A percentile compares a stretch with the other conserved stretches of the same genome.
phyloP scores from a whole-genome alignment of 345 rosid species.

The Odontarrhena argentea region DNA sequence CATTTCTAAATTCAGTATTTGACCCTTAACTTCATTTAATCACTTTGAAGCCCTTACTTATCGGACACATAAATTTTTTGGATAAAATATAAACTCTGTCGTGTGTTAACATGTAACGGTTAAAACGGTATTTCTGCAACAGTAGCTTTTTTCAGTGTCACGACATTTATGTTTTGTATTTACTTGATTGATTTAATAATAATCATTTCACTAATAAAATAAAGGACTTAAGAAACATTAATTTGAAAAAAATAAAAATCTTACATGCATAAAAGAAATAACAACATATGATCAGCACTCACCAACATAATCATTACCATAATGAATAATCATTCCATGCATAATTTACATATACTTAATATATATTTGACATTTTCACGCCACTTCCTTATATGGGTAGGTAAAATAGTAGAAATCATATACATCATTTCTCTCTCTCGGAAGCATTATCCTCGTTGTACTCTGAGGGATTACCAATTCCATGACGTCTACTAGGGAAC shows the following conservation, averaged over 20 bases:
- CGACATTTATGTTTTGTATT: no score
- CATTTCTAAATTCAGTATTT: no score
- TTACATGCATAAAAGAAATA: not conserved
- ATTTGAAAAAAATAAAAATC: not conserved
- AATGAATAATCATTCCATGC: not conserved
- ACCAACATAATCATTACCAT: conserved; percentile 10
- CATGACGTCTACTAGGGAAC: conserved; percentile 79
- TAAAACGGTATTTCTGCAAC: no score
- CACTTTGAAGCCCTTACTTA: no score
- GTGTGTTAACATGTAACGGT: no score
- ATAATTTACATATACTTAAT: conserved; percentile 19
- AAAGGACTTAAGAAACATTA: no score
- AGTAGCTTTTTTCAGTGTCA: no score
- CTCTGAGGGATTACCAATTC: conserved; percentile 74
- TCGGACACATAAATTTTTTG: no score
- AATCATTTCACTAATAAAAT: no score
- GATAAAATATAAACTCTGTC: no score
- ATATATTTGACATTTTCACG: not conserved
- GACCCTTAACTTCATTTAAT: no score
- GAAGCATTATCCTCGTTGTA: conserved; percentile 33
- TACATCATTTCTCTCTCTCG: conserved; percentile 33
- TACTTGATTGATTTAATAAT: no score
- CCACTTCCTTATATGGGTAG: not conserved
- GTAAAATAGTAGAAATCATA: conserved; percentile 1
- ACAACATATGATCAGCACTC: conserved; percentile 28